Conservation (phyloP, 208 protist genomes). For the Crithidia bombi region DNA sequence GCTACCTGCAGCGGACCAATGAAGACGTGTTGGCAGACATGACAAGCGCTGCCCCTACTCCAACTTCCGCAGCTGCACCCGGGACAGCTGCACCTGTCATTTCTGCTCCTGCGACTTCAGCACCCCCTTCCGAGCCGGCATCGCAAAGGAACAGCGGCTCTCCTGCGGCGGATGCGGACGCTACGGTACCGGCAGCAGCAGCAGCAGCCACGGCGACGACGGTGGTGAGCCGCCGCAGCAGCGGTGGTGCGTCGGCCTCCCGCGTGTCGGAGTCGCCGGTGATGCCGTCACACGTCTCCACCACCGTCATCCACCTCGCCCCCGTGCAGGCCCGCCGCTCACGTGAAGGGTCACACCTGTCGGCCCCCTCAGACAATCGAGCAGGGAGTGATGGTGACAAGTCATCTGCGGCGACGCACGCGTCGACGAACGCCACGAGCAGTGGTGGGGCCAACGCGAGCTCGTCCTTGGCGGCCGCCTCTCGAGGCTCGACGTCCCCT, state of each 20-base stretch:
- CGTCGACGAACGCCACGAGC: too few species aligned
- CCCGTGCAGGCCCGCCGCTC: constrained; percentile 15
- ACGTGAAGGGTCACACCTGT: constrained; percentile 7
- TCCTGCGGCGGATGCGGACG: not conserved
- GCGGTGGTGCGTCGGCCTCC: constrained; percentile 1
- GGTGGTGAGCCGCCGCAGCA: not conserved
- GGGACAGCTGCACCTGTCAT: not conserved
- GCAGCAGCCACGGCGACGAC: not conserved
- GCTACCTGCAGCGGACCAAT: constrained; percentile 44
- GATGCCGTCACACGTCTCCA: not conserved
- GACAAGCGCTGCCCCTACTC: not conserved
- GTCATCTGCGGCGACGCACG: not conserved
- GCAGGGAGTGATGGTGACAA: not conserved
- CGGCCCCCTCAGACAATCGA: not conserved
- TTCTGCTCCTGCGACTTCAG: not conserved
- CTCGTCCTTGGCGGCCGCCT: not conserved
- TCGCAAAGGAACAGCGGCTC: not conserved
- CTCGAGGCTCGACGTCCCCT: not conserved
- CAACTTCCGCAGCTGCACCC: not conserved
- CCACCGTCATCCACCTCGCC: not conserved
- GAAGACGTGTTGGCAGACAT: constrained; percentile 27
- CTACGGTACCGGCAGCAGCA: not conserved
- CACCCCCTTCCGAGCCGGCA: not conserved
- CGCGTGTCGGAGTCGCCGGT: constrained; percentile 12
- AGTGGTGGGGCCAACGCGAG: not conserved